phyloP scores from a whole-genome alignment of 2,329 filamentous ascomycete species.

The Clarireedia sp. region DNA sequence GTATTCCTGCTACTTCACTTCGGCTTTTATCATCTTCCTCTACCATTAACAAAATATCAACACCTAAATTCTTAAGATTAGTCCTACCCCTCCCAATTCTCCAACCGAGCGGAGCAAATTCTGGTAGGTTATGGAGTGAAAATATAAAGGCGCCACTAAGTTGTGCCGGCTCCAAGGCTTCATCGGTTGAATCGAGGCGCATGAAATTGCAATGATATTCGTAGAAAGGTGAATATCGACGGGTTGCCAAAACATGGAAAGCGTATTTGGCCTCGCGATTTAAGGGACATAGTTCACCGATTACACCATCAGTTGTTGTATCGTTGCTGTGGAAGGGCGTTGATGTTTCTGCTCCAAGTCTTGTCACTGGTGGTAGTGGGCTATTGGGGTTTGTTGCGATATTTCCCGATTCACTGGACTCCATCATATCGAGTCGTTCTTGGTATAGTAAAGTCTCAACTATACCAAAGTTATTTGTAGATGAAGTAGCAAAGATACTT shows the following conservation, averaged over 20 bases:
- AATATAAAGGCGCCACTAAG: background rate
- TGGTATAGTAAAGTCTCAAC: too few relatives aligned
- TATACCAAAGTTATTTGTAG: too few relatives aligned
- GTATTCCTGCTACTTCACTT: constrained; percentile 15
- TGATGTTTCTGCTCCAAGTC: background rate
- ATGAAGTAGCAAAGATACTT: too few relatives aligned
- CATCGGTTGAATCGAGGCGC: background rate
- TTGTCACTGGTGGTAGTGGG: background rate
- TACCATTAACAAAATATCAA: constrained; percentile 15
- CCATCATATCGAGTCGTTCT: background rate
- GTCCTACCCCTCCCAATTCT: constrained; percentile 17
- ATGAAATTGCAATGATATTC: background rate
- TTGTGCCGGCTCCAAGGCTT: background rate
- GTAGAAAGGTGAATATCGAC: background rate
- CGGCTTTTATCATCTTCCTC: constrained; percentile 7
- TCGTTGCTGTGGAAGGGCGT: background rate
- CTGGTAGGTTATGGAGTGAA: background rate
- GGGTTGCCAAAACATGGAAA: background rate
- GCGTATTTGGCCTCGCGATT: background rate
- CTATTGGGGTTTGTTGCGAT: background rate
- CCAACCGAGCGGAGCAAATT: constrained; percentile 13
- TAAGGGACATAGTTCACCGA: background rate
- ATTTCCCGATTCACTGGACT: background rate
- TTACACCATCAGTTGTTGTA: background rate
- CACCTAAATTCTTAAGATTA: constrained; percentile 12